These are phyloP conservation scores for Clarireedia homoeocarpa DNA, from an alignment of 2,329 filamentous ascomycete genomes.

Conservation along the genomic window DNA sequence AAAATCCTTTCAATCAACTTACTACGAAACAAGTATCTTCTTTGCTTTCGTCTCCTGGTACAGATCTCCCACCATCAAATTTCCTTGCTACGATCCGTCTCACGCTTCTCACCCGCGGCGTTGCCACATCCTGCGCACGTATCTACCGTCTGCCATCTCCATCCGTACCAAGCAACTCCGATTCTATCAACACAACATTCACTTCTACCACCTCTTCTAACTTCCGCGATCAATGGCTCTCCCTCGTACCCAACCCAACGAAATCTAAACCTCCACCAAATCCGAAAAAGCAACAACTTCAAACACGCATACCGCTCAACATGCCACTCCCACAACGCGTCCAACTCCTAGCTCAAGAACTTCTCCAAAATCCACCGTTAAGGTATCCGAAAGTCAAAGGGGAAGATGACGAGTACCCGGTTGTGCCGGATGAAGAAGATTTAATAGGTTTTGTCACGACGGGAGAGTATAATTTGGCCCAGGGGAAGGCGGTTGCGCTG, in stretches of 20 bases:
- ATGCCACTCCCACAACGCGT: conserved; percentile 26
- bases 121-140: conserved; percentile 63
- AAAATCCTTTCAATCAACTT: conserved; percentile 16
- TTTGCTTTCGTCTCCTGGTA: conserved; percentile 19
- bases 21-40: conserved; percentile 15
- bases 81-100: conserved; percentile 56
- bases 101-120: conserved; percentile 60
- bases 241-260: conserved; percentile 35
- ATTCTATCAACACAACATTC: conserved; percentile 17
- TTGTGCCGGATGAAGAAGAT: conserved; percentile 66
- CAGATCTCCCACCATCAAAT: conserved; percentile 28
- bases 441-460: conserved; percentile 87
- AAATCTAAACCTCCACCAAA: conserved; percentile 21
- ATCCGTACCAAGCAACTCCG: conserved; percentile 29
- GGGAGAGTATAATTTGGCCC: conserved; percentile 72
- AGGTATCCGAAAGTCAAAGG: conserved; percentile 30
- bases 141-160: conserved; percentile 70
- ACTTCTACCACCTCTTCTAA: conserved; percentile 26
- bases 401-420: conserved; percentile 43
- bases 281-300: conserved; percentile 16
- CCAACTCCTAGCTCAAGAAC: conserved; percentile 39
- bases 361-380: conserved; percentile 37
- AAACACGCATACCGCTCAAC: conserved; percentile 23
- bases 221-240: conserved; percentile 66
- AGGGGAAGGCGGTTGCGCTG: conserved; percentile 68